These are phyloP conservation scores for Hypomontagnella monticulosa DNA, from an alignment of 495 filamentous ascomycete genomes.

Conservation along the genomic window DNA sequence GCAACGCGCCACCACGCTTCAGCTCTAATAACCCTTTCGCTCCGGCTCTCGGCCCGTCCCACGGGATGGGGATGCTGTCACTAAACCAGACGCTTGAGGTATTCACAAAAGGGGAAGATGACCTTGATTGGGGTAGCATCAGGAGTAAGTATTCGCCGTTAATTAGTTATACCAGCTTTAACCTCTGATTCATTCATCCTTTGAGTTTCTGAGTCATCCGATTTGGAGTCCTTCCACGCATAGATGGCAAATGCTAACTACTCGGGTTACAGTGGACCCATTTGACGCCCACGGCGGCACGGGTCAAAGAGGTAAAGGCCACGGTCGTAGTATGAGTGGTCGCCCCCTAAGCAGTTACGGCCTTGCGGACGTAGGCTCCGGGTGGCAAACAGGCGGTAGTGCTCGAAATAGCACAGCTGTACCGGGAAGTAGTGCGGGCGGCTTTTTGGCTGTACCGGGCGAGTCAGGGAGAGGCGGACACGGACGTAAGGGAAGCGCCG, in stretches of 20 bases:
- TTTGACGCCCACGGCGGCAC: conserved; percentile 40
- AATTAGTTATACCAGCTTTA: not conserved
- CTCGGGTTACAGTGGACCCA: conserved; percentile 43
- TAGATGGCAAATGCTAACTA: conserved; percentile 9
- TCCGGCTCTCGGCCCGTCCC: conserved; percentile 46
- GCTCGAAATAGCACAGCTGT: conserved; percentile 58
- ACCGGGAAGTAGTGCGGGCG: conserved; percentile 78
- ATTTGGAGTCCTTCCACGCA: not conserved
- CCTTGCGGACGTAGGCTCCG: conserved; percentile 51
- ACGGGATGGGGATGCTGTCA: conserved; percentile 45
- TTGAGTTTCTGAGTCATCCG: not conserved
- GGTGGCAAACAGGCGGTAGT: conserved; percentile 54
- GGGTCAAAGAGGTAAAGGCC: conserved; percentile 26
- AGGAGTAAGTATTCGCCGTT: conserved; percentile 34
- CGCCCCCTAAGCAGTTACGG: conserved; percentile 64
- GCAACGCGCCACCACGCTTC: conserved; percentile 45
- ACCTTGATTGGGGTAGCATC: conserved; percentile 84
- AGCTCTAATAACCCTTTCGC: conserved; percentile 65
- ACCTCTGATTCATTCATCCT: not conserved
- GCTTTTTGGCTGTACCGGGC: conserved; percentile 80
- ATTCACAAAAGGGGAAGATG: conserved; percentile 86
- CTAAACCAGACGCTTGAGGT: conserved; percentile 76
- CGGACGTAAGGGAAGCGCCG: conserved; percentile 21
- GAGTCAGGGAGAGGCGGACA: conserved; percentile 17
- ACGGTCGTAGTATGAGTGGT: conserved; percentile 34